Conservation (phyloP, 352 stramenopile species). For the Elongisporangium undulatum region DNA sequence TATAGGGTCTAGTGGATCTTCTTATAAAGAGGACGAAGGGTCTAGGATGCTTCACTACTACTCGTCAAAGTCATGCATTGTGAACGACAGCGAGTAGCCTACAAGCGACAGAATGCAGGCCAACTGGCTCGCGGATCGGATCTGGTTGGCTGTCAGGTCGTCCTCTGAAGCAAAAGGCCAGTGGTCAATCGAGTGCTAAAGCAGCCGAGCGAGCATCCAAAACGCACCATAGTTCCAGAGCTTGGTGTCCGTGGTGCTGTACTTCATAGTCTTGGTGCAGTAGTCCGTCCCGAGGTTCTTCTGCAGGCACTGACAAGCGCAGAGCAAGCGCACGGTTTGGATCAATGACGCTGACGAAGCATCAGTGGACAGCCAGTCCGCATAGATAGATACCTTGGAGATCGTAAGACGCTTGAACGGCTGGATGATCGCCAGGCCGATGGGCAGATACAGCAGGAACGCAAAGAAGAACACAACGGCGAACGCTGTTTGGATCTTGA, state of each 20-base stretch:
- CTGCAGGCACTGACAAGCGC: constrained; percentile 14
- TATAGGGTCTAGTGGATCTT: no score
- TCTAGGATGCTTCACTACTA: neutral
- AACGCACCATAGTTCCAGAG: constrained; percentile 41
- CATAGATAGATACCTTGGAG: constrained; percentile 13
- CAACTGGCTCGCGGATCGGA: constrained; percentile 43
- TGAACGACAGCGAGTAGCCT: constrained; percentile 48
- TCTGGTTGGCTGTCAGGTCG: constrained; percentile 28
- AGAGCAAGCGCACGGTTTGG: neutral
- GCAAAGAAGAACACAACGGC: constrained; percentile 50
- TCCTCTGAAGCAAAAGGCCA: constrained; percentile 17
- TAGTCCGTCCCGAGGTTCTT: constrained; percentile 25
- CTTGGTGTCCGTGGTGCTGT: constrained; percentile 24
- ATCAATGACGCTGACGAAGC: neutral
- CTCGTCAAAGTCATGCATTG: neutral
- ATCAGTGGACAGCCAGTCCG: neutral
- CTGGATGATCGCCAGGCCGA: constrained; percentile 46
- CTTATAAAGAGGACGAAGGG: neutral
- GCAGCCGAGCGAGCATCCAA: neutral
- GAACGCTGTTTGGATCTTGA: constrained; percentile 30
- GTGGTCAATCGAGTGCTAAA: neutral
- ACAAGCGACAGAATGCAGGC: constrained; percentile 46
- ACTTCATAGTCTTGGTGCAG: constrained; percentile 28
- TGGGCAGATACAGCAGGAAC: constrained; percentile 68
- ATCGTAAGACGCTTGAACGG: constrained; percentile 40